These are phyloP conservation scores for Clausena lansium DNA, from an alignment of 345 rosid genomes.

Conservation along the genomic window DNA sequence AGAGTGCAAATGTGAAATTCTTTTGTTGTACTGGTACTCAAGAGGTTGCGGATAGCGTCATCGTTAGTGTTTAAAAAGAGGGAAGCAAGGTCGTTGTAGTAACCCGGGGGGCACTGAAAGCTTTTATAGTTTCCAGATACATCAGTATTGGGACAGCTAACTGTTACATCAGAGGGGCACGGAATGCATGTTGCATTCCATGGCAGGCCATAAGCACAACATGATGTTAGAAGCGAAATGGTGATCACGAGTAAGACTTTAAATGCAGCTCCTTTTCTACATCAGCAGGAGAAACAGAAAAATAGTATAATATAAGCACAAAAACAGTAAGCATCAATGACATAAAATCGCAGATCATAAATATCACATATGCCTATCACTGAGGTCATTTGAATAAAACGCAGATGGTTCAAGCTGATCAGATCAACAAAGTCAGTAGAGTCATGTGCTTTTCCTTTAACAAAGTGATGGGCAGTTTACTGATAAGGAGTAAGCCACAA, in stretches of 20 bases:
- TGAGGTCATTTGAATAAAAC: not conserved
- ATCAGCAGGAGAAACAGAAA: not conserved
- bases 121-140: constrained; percentile 55
- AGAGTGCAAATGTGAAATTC: constrained; percentile 51
- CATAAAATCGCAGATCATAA: not conserved
- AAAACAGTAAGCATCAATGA: not conserved
- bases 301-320: constrained; percentile 4
- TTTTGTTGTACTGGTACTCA: constrained; percentile 40
- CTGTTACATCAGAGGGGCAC: constrained; percentile 41
- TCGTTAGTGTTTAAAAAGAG: constrained; percentile 65
- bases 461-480: not conserved
- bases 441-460: not conserved
- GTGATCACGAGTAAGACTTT: constrained; percentile 47
- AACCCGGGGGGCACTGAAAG: constrained; percentile 52
- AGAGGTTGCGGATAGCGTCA: constrained; percentile 58
- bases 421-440: too few species aligned
- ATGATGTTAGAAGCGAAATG: constrained; percentile 54
- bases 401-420: not conserved
- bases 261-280: constrained; percentile 48
- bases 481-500: not conserved
- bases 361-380: not conserved
- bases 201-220: constrained; percentile 61
- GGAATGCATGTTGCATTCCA: constrained; percentile 55
- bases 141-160: constrained; percentile 52
- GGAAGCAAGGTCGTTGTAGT: constrained; percentile 68